Evolutionary conservation across 1,139 yeast species (phyloP).

Genomic region (Kodamaea anthophila): DNA sequence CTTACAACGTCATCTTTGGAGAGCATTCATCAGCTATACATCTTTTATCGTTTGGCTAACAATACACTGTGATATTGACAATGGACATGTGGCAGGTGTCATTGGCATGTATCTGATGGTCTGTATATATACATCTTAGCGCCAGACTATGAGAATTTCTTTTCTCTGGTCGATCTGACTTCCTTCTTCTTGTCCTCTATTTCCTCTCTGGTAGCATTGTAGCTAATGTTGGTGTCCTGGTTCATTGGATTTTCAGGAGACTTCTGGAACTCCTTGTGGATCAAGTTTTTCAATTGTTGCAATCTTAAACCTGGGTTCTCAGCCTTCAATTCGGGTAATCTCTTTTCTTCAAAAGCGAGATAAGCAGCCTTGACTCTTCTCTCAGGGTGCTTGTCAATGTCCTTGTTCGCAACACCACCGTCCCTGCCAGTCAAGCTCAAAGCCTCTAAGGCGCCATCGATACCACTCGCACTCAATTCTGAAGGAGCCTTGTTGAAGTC

Average conservation of each 20-base stretch:
- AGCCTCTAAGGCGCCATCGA: constrained; percentile 77
- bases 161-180: constrained; percentile 45
- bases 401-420: constrained; percentile 53
- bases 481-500: constrained; percentile 43
- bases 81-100: no score
- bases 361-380: constrained; percentile 81
- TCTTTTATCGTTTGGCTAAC: no score
- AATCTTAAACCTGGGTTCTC: constrained; percentile 79
- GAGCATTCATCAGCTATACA: no score
- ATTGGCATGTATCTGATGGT: no score
- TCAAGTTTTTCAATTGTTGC: constrained; percentile 69
- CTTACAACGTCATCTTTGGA: no score
- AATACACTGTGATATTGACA: no score
- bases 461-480: constrained; percentile 64
- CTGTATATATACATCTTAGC: no score
- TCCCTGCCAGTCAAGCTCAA: constrained; percentile 55
- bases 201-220: constrained; percentile 58
- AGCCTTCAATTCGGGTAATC: constrained; percentile 66
- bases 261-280: constrained; percentile 77
- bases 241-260: constrained; percentile 81
- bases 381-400: constrained; percentile 82
- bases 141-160: constrained; percentile 22
- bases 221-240: constrained; percentile 58
- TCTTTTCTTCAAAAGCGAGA: constrained; percentile 62
- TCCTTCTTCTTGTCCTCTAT: constrained; percentile 44